Evolutionary conservation across 129 eudicot species (phyloP), one percentile per base, ranked within the genome.

Genomic region (Calendula officinalis): DNA sequence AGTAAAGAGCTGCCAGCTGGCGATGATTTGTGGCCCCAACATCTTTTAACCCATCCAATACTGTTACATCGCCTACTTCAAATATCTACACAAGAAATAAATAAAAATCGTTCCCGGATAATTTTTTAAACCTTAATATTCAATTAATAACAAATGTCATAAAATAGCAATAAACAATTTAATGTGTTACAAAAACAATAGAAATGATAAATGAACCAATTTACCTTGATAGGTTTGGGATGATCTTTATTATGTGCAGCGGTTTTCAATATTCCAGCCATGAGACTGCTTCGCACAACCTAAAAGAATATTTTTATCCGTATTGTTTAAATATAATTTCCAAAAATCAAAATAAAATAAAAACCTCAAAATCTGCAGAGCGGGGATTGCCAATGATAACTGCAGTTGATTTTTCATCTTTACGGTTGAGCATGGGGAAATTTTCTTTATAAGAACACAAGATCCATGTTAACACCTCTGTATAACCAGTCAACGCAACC

Each of bases 201-300:
- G 30, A 22, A 22, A 22, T 22, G 30, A 22, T 22, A 22, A 22
- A 1, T 0, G 30, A 22, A 22, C 30, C 30, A 22, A 22, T 22
- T 58, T 78, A 88, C 96, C 90, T 85, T 92, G 39, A 88, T 85
- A 70, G 98, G 96, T 77, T 91, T 92, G 5, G 95, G 98, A 73
- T 92, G 98, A 73, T 92, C 95, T 81, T 92, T 92, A 64, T 92
- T 92, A 53, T 92, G 95, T 71, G 87, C 96, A 56, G 78, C 82
- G 3, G 86, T 85, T 79, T 88, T 92, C 67, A 92, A 72, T 52
- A 92, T 74, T 10, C 98, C 98, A 33, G 96, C 83, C 96, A 92
- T 82, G 51, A 92, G 96, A 70, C 82, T 87, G 64, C 83, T 85
- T 6, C 96, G 82, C 8, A 85, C 95, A 45, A 79, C 90, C 98